phyloP scores from a whole-genome alignment of 2,329 filamentous ascomycete genomes.

The Neonectria hederae region DNA sequence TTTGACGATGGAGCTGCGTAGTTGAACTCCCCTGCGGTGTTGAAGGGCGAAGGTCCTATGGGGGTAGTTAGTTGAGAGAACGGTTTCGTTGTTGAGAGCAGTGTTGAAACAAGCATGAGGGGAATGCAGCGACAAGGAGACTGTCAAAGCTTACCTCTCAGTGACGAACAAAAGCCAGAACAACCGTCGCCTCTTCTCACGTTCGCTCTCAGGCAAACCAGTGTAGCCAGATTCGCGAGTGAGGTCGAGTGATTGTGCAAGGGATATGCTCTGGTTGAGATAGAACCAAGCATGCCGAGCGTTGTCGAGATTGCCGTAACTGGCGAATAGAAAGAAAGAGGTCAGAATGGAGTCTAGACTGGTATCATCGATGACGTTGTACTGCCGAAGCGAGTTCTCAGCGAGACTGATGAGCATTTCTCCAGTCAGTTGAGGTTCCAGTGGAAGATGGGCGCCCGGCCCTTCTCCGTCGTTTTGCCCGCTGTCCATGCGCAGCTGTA shows the following conservation, averaged over 20 bases:
- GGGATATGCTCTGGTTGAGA: conserved; percentile 45
- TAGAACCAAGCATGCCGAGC: conserved; percentile 45
- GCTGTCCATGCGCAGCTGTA: conserved; percentile 43
- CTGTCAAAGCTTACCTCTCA: conserved; percentile 33
- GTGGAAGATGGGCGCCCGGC: conserved; percentile 30
- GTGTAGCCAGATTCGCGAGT: conserved; percentile 42
- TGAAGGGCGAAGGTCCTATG: conserved; percentile 46
- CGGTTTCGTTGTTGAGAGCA: background rate
- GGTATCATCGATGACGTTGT: conserved; percentile 42
- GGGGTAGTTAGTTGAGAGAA: background rate
- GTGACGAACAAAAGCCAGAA: conserved; percentile 50
- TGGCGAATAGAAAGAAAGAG: conserved; percentile 45
- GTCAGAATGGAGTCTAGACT: conserved; percentile 42
- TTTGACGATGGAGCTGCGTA: conserved; percentile 44
- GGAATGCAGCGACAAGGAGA: rapidly evolving
- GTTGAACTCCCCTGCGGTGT: conserved; percentile 43
- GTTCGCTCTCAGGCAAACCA: conserved; percentile 33
- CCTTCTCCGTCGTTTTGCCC: conserved; percentile 14
- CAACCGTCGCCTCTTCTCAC: conserved; percentile 43
- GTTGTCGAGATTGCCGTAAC: conserved; percentile 45
- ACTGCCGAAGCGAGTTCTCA: conserved; percentile 41
- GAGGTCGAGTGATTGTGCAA: conserved; percentile 42
- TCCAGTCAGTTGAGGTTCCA: conserved; percentile 37
- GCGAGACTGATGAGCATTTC: conserved; percentile 41
- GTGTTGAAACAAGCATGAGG: rapidly evolving